Percentiles rank a stretch among this genome's conserved stretches.
Conservation (phyloP, 345 rosid species). For the Rhizophora mangle region DNA sequence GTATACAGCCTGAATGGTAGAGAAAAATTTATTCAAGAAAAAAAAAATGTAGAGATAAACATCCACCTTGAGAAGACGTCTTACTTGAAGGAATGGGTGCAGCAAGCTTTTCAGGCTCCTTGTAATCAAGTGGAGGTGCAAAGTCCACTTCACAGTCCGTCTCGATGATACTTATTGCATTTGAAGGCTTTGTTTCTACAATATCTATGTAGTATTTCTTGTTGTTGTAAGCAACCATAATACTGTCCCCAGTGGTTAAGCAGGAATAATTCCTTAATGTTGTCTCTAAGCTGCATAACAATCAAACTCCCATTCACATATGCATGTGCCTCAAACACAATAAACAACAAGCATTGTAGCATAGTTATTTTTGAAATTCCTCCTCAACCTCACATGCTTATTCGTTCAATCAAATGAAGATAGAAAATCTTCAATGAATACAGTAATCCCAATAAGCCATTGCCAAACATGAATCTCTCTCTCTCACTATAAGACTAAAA, state of each 20-base stretch:
- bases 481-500: not conserved
- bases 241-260: constrained; percentile 95
- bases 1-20: not conserved
- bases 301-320: constrained; percentile 2
- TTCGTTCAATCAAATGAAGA: too few relatives aligned
- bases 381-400: too few relatives aligned
- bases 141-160: constrained; percentile 99
- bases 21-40: not conserved
- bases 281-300: constrained; percentile 77
- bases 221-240: constrained; percentile 98
- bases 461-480: too few relatives aligned
- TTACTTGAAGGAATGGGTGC: constrained; percentile 43
- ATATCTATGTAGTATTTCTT: constrained; percentile 97
- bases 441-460: too few relatives aligned
- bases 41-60: not conserved
- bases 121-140: constrained; percentile 97
- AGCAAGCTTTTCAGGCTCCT: constrained; percentile 80
- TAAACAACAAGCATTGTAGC: too few relatives aligned
- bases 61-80: constrained; percentile 60
- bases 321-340: too few relatives aligned
- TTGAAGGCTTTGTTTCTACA: constrained; percentile 85
- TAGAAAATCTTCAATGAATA: too few relatives aligned
- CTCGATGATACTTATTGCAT: constrained; percentile 95
- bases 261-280: constrained; percentile 96
- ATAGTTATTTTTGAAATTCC: too few relatives aligned